Base-by-base conservation (phyloP, 441 rosid genomes). In the Aleurites moluccanus region DNA sequence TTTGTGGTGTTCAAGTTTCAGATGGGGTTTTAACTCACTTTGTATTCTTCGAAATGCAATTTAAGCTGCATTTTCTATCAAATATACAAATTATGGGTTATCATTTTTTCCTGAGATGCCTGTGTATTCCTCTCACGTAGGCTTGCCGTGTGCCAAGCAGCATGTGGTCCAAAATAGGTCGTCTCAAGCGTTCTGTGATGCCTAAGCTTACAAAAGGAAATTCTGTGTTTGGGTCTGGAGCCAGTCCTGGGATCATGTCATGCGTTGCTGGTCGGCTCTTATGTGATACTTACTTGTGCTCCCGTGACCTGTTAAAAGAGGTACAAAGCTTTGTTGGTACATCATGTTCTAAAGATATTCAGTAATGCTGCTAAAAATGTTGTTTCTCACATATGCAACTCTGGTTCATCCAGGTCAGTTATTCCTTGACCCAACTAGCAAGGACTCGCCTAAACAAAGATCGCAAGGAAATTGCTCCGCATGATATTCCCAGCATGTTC, bases 161-260 rank as follows among this genome's bases (percentile, higher is more conserved):
- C 85, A 92, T 85, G 89, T 96, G 99, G 98, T 96, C 99, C 83
- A 96, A 92, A 86, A 81, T 96, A 79, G 99, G 99, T 60, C 96
- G 97, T 65, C 93, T 96, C 68, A 93, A 91, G 85, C 99, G 97
- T 69, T 88, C 94, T 67, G 81, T 78, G 74, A 96, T 96, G 98
- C 99, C 99, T 75, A 96, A 83, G 82, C 89, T 93, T 80, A 80
- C 86, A 45, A 93, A 86, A 87, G 91, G 97, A 80, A 89, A 84
- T 80, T 75, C 86, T 63, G 75, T 84, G 73, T 93, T 86, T 82
- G 97, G 98, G 25, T 89, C 97, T 25, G 97, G 99, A 79, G 99
- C 98, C 75, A 88, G 97, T 85, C 91, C 86, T 18, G 97, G 98
- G 83, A 81, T 96, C 79, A 90, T 92, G 93, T 88, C 96, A 79